Percentiles rank a stretch among this genome's conserved stretches.
These are phyloP conservation scores for Lolium rigidum DNA, from an alignment of 176 grass and related monocot genomes.

Conservation along the genomic window DNA sequence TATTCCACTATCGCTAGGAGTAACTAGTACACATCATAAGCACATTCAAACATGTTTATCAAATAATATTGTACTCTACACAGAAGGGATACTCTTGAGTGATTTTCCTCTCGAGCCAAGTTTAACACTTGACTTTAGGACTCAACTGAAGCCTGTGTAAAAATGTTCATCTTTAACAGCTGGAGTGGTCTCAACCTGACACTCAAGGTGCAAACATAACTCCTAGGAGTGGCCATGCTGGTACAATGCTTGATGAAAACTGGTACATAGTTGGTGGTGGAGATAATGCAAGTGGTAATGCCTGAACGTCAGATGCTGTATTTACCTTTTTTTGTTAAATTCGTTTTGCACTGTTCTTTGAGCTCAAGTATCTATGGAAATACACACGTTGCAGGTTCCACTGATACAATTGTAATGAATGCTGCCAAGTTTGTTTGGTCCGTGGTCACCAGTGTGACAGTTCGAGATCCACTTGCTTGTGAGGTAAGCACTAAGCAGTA, in stretches of 20 bases:
- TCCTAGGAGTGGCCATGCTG: conserved; percentile 96
- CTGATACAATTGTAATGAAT: conserved; percentile 83
- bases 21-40: conserved; percentile 28
- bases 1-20: conserved; percentile 18
- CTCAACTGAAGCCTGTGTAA: conserved; percentile 13
- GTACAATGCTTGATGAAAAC: conserved; percentile 73
- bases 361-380: conserved; percentile 38
- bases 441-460: conserved; percentile 65
- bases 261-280: conserved; percentile 99
- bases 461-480: conserved; percentile 85
- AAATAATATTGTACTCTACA: conserved; percentile 13
- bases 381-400: conserved; percentile 61
- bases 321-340: conserved; percentile 23
- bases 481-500: conserved; percentile 73
- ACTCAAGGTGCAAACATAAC: conserved; percentile 82
- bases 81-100: background rate
- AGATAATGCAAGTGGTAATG: conserved; percentile 93
- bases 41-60: background rate
- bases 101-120: background rate
- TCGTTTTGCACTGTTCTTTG: conserved; percentile 5
- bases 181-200: conserved; percentile 96
- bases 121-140: conserved; percentile 20
- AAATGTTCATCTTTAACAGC: conserved; percentile 55
- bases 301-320: conserved; percentile 4
- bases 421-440: conserved; percentile 93